Percentiles rank a stretch among this genome's conserved stretches.
Evolutionary conservation across 352 stramenopile species (phyloP).

Genomic region (Plasmopara viticola): DNA sequence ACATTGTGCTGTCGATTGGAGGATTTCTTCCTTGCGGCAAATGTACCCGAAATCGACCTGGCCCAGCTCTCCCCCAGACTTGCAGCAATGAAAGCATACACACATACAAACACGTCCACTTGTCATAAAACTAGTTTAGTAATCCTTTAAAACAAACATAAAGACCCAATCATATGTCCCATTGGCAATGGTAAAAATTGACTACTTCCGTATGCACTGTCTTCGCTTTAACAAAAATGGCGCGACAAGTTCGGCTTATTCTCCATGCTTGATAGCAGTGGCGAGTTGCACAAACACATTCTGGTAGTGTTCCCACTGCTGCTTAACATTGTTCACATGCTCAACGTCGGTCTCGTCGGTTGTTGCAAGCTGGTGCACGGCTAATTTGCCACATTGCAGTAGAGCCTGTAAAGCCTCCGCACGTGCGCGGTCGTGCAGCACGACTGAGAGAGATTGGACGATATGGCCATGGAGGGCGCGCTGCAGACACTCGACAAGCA

Average conservation of each 20-base stretch:
- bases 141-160: background rate
- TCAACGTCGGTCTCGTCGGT: slow-evolving; percentile 15
- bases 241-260: no score
- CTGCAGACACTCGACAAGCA: slow-evolving; percentile 60
- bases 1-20: slow-evolving; percentile 56
- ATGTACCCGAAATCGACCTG: slow-evolving; percentile 26
- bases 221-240: background rate
- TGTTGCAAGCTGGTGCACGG: slow-evolving; percentile 44
- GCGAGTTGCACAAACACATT: slow-evolving; percentile 66
- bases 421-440: slow-evolving; percentile 71
- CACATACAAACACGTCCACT: no score
- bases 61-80: slow-evolving; percentile 33
- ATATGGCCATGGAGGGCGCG: slow-evolving; percentile 53
- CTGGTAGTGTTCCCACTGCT: slow-evolving; percentile 59
- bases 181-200: background rate
- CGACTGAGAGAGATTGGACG: slow-evolving; percentile 45
- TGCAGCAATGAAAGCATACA: background rate
- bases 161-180: no score
- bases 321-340: slow-evolving; percentile 34
- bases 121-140: background rate
- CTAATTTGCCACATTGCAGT: slow-evolving; percentile 55
- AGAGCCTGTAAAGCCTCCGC: slow-evolving; percentile 69
- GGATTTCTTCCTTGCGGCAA: slow-evolving; percentile 35
- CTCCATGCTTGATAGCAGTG: slow-evolving; percentile 64
- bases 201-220: background rate